A percentile compares a stretch with the other conserved stretches of the same genome.
These are phyloP conservation scores for Globisporangium cylindrosporum DNA, from an alignment of 352 stramenopile genomes.

Conservation along the genomic window DNA sequence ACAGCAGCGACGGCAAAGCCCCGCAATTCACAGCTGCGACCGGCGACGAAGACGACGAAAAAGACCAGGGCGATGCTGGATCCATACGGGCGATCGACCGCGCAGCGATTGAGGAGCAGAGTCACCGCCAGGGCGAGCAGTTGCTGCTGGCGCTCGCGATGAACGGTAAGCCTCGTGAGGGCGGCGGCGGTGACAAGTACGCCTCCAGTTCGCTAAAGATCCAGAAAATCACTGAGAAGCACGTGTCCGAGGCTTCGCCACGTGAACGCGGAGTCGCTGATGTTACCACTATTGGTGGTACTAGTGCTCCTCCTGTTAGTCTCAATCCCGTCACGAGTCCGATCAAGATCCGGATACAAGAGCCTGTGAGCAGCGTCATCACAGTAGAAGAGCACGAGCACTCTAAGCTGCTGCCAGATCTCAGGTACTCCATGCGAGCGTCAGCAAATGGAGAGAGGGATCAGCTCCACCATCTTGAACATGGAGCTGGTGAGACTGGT, in stretches of 20 bases:
- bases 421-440: slow-evolving; percentile 17
- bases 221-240: not conserved
- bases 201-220: not conserved
- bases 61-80: not conserved
- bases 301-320: not conserved
- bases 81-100: not conserved
- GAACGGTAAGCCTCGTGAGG: not conserved
- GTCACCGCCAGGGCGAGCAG: slow-evolving; percentile 16
- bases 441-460: not conserved
- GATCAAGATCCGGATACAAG: slow-evolving; percentile 17
- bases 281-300: not conserved
- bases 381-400: slow-evolving; percentile 15
- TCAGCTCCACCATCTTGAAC: not conserved
- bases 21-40: slow-evolving; percentile 1
- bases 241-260: not conserved
- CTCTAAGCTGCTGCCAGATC: slow-evolving; percentile 10
- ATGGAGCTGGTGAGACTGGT: not conserved
- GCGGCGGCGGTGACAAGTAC: not conserved
- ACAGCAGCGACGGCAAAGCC: too few species aligned
- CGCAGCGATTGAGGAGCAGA: slow-evolving; percentile 16
- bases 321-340: slow-evolving; percentile 1
- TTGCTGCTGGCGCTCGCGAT: slow-evolving; percentile 17
- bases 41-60: not conserved
- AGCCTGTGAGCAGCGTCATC: slow-evolving; percentile 10
- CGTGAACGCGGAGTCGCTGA: not conserved